Evolutionary conservation across 768 basidiomycete species (phyloP), one percentile per base, ranked within the genome.

Genomic region (Mycena vitilis): DNA sequence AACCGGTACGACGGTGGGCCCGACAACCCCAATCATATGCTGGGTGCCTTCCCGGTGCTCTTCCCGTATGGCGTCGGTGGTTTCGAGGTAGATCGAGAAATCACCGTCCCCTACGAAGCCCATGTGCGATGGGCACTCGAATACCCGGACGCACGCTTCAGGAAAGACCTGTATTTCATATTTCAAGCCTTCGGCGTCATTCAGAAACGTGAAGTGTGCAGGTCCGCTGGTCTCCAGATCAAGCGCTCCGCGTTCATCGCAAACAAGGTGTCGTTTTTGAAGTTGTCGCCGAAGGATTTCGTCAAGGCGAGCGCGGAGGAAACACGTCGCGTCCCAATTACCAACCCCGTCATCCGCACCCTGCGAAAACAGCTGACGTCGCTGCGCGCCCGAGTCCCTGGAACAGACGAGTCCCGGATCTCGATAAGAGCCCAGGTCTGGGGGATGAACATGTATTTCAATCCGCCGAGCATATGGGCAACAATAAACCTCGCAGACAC

Each of bases 381-480:
- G n/a, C n/a, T n/a, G n/a, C n/a, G n/a, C n/a, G n/a, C 69, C 0
- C 65, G 67, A 1, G 78, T 82, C 0, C 63, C 55, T 5, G 81
- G 81, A 0, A 75, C 81, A 0, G 78, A 84, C 56, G 79, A 83
- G 57, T 75, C 73, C 0, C 42, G 77, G 8, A 45, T 44, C 0
- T 57, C 60, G 0, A 47, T 80, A 0, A 69, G 79, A 2, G 64
- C 75, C 6, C 74, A 83, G 18, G 40, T 57, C 0, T 57, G 40
- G 37, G 42, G 79, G 81, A 82, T 78, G 0, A 73, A 72, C 5
- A 20, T 82, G 0, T 23, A 68, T 4, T 69, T 70, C 34, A 74
- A 75, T 16, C 78, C 80, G 3, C 82, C 82, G 0, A 70, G 56
- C 1, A 23, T 86, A 0, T 87, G 84, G 85, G 66, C 81, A 1